These are phyloP conservation scores for Scheffersomyces ergatensis DNA, from an alignment of 805 yeast species.

Conservation along the genomic window DNA sequence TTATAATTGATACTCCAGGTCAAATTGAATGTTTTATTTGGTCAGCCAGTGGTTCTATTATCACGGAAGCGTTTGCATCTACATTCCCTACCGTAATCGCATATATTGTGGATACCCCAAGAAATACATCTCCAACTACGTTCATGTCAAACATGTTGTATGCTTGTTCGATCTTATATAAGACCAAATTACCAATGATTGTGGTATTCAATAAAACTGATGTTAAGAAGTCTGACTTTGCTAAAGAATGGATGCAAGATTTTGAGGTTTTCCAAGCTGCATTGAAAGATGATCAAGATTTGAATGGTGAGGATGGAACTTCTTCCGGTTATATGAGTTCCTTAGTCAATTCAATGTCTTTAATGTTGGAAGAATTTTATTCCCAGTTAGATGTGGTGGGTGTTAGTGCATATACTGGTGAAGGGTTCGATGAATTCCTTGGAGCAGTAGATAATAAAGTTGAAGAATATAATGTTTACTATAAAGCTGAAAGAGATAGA, in stretches of 20 bases:
- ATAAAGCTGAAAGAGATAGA: constrained; percentile 82
- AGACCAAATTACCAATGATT: constrained; percentile 95
- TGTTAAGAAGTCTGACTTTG: constrained; percentile 79
- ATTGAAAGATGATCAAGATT: constrained; percentile 62
- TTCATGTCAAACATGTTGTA: constrained; percentile 98
- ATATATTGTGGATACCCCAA: constrained; percentile 93
- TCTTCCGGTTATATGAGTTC: constrained; percentile 93
- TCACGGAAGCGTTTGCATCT: constrained; percentile 95
- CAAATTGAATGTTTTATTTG: constrained; percentile 98
- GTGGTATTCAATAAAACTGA: constrained; percentile 95
- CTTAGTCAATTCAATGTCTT: constrained; percentile 88
- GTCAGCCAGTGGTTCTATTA: constrained; percentile 96
- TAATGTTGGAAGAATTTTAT: constrained; percentile 95
- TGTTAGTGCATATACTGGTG: constrained; percentile 92
- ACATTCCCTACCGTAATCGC: constrained; percentile 95
- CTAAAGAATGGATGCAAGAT: constrained; percentile 96
- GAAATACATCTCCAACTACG: constrained; percentile 91
- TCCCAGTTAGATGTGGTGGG: constrained; percentile 88
- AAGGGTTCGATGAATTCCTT: constrained; percentile 88
- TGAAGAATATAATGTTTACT: constrained; percentile 80
- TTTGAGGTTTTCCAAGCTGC: constrained; percentile 89
- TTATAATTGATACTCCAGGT: constrained; percentile 96
- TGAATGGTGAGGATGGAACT: constrained; percentile 56
- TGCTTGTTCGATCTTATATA: constrained; percentile 95
- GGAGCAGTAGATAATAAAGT: constrained; percentile 82